Base-by-base conservation (phyloP, 2,329 filamentous ascomycete genomes). In the Talaromyces amestolkiae region DNA sequence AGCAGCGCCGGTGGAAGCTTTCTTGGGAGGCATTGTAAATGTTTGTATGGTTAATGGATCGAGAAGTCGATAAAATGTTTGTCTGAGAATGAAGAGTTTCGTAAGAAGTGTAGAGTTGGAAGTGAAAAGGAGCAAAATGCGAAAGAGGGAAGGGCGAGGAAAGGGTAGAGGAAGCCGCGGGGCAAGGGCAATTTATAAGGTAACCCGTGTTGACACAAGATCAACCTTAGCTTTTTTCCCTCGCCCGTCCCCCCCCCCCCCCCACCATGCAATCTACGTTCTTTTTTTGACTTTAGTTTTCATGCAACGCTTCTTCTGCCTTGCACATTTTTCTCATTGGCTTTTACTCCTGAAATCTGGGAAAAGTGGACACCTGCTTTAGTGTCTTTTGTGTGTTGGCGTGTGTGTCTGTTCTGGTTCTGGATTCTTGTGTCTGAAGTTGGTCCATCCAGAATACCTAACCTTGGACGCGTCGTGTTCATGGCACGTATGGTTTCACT, bases 1-100 rank as follows among this genome's bases (percentile, higher is more conserved):
- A 72, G 83, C 72, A 70, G 81, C 74, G 19, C 22, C 24, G 71
- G 77, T 76, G 71, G 81, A 73, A 71, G 82, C 78, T 80, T 88
- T 88, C 83, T 89, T 90, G 72, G 87, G 85, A 84, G 87, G 82
- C 88, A 90, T 90, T 74, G 73, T 82, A 74, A 73, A 58, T 66
- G 37, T 69, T 37, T 67, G 63, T 66, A 53, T 63, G 33, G 67
- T 64, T 65, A 58, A 61, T 68, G 58, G 49, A 69, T 66, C 8
- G n/a, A 58, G 35, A 10, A 59, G 22, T 24, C 11, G 58, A 69
- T 63, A 60, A 65, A 58, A 61, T 60, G 43, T 65, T 67, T 64
- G 66, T 67, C 68, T n/a, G 54, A 58, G 8, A 24, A 37, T 19
- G 24, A 31, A 2, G 31, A 15, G 31, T 17, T 49, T 49, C 11